A percentile compares a stretch with the other conserved stretches of the same genome.
phyloP scores from a whole-genome alignment of 371 early-diverging fungal genomes.

The Apophysomyces variabilis region DNA sequence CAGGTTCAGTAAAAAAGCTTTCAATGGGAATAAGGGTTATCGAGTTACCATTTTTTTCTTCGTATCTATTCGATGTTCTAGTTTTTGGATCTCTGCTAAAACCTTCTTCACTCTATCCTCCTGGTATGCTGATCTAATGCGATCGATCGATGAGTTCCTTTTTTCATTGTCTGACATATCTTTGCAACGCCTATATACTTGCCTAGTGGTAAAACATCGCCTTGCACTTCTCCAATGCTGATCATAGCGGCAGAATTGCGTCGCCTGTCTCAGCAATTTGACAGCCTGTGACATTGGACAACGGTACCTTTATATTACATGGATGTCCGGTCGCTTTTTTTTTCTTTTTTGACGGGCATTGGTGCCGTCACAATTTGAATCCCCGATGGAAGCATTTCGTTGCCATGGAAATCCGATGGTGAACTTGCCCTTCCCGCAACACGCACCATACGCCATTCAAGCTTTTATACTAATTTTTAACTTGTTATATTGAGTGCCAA shows the following conservation, averaged over 20 bases:
- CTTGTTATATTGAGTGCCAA: too few relatives aligned
- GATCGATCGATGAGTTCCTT: background rate
- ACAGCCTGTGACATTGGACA: conserved; percentile 2
- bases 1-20: too few relatives aligned
- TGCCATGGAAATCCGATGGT: too few relatives aligned
- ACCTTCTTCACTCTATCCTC: conserved; percentile 12
- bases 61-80: conserved; percentile 12
- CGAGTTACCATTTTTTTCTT: background rate
- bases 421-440: too few relatives aligned
- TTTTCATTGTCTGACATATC: background rate
- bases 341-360: background rate
- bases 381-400: background rate
- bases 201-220: background rate
- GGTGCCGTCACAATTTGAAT: background rate
- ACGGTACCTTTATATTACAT: background rate
- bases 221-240: background rate
- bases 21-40: background rate
- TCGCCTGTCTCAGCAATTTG: conserved; percentile 10
- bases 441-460: too few relatives aligned
- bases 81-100: background rate
- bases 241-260: background rate
- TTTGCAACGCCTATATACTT: background rate
- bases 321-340: conserved; percentile 1
- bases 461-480: too few relatives aligned
- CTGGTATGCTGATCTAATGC: background rate